These are phyloP conservation scores for Begonia fuchsioides DNA, from an alignment of 306 rosid genomes.

Conservation along the genomic window DNA sequence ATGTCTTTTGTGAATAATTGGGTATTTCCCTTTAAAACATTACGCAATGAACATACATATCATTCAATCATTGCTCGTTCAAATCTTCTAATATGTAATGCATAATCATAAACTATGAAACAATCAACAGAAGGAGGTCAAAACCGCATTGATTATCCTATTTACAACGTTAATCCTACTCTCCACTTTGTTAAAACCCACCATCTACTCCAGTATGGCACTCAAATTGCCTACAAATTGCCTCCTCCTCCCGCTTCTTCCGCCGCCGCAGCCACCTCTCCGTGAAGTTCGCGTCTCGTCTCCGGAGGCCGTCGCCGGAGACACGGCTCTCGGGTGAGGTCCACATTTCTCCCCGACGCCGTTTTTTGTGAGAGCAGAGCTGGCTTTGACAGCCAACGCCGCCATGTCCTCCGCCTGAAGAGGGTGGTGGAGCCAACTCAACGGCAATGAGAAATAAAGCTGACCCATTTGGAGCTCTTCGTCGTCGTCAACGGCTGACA, in stretches of 20 bases:
- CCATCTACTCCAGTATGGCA: conserved; percentile 64
- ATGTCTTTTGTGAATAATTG: no score
- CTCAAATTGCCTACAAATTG: conserved; percentile 34
- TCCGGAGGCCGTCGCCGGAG: conserved; percentile 21
- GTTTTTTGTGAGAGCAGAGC: conserved; percentile 57
- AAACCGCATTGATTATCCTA: neutral
- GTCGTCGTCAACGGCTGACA: conserved; percentile 43
- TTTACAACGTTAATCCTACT: conserved; percentile 22
- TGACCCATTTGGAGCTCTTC: conserved; percentile 69
- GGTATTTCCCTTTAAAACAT: no score
- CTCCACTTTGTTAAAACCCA: conserved; percentile 1
- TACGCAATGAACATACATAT: no score
- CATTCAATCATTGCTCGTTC: no score
- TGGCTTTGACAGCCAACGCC: conserved; percentile 96
- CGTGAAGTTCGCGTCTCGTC: conserved; percentile 16
- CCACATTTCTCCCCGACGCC: conserved; percentile 26
- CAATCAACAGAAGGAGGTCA: no score
- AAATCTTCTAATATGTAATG: no score
- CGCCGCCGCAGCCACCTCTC: conserved; percentile 11
- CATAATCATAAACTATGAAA: no score
- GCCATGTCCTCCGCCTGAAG: conserved; percentile 82
- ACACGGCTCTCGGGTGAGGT: conserved; percentile 9
- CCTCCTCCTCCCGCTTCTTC: conserved; percentile 2
- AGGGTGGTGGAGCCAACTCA: conserved; percentile 32
- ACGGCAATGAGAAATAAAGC: conserved; percentile 75